These are phyloP conservation scores for Penicillium sp. DNA, from an alignment of 2,329 filamentous ascomycete species.

Conservation along the genomic window DNA sequence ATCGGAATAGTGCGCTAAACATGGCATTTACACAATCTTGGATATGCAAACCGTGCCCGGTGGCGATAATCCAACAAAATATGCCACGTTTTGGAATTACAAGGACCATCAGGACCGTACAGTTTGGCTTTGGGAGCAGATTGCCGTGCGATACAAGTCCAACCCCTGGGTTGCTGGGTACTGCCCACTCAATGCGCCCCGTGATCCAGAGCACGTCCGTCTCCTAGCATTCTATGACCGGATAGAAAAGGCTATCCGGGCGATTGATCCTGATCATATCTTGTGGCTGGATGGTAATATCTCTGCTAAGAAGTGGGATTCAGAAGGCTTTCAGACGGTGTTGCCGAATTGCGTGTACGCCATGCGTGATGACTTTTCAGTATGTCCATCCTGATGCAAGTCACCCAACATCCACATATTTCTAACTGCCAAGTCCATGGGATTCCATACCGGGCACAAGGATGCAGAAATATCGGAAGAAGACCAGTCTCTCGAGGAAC, in stretches of 20 bases:
- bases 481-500: conserved; percentile 40
- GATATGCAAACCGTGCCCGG: conserved; percentile 49
- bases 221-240: conserved; percentile 46
- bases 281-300: conserved; percentile 46
- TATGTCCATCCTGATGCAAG: conserved; percentile 9
- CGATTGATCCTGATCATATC: conserved; percentile 46
- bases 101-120: conserved; percentile 49
- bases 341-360: conserved; percentile 46
- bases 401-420: neutral
- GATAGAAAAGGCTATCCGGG: conserved; percentile 45
- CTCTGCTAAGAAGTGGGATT: conserved; percentile 43
- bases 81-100: conserved; percentile 49
- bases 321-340: conserved; percentile 37
- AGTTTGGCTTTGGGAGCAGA: conserved; percentile 48
- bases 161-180: conserved; percentile 50
- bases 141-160: conserved; percentile 43
- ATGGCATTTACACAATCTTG: conserved; percentile 49
- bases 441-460: conserved; percentile 39
- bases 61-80: conserved; percentile 44
- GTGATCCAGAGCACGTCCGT: conserved; percentile 45
- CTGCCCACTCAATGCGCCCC: conserved; percentile 51
- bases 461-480: conserved; percentile 43
- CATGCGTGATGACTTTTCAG: conserved; percentile 44
- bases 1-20: conserved; percentile 38
- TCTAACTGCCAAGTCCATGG: conserved; percentile 29